A percentile compares a stretch with the other conserved stretches of the same genome.
Conservation (phyloP, 2,329 filamentous ascomycete species). For the Colletotrichum spinosum region DNA sequence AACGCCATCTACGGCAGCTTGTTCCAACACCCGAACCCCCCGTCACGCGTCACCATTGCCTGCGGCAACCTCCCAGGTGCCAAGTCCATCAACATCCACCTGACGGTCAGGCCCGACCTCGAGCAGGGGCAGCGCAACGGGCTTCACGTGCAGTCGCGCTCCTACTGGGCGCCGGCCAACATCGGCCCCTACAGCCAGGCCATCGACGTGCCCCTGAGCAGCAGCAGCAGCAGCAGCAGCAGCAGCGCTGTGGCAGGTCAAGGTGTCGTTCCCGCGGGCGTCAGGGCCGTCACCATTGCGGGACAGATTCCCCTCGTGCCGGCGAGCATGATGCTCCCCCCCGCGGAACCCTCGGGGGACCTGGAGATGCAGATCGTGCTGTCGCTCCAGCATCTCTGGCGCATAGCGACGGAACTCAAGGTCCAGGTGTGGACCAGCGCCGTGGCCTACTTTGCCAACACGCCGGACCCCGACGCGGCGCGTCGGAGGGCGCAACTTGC, state of each 20-base stretch:
- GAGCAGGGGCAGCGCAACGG: constrained; percentile 60
- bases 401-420: constrained; percentile 78
- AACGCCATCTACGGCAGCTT: constrained; percentile 82
- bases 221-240: constrained; percentile 15
- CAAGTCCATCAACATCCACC: constrained; percentile 70
- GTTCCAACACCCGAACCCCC: constrained; percentile 84
- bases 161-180: constrained; percentile 98
- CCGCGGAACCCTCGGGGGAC: constrained; percentile 48
- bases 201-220: constrained; percentile 62
- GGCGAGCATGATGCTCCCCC: constrained; percentile 75
- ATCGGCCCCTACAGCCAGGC: constrained; percentile 98
- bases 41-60: constrained; percentile 85
- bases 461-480: constrained; percentile 44
- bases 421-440: constrained; percentile 81
- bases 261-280: constrained; percentile 33
- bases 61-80: constrained; percentile 76
- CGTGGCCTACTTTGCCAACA: constrained; percentile 76
- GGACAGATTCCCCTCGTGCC: constrained; percentile 93
- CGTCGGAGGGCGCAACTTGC: constrained; percentile 54
- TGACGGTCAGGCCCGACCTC: constrained; percentile 53
- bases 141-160: constrained; percentile 91
- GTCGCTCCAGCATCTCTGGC: constrained; percentile 89
- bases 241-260: not conserved
- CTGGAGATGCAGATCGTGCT: constrained; percentile 73
- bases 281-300: constrained; percentile 73